Evolutionary conservation across 345 rosid species (phyloP).

Genomic region (Dimocarpus longan): DNA sequence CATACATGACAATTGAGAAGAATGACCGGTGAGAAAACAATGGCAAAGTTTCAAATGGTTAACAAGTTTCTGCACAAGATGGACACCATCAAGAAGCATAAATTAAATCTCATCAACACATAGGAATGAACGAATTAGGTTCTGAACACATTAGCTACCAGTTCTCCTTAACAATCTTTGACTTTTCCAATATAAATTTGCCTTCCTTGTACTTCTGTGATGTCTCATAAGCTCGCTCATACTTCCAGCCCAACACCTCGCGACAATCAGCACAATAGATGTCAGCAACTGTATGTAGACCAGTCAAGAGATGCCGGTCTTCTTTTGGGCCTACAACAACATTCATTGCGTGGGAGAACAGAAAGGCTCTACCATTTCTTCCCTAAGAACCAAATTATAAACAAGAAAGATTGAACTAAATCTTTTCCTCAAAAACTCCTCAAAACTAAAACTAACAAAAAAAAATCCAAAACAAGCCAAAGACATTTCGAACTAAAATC

Average conservation of each 20-base stretch:
- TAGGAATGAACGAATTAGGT: conserved; percentile 3
- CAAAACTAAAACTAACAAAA: not conserved
- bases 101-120: conserved; percentile 6
- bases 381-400: conserved; percentile 52
- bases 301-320: conserved; percentile 72
- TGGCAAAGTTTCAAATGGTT: conserved; percentile 27
- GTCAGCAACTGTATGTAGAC: conserved; percentile 90
- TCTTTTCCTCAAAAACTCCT: conserved; percentile 3
- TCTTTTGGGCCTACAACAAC: conserved; percentile 65
- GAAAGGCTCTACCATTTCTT: conserved; percentile 83
- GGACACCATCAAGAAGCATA: conserved; percentile 15
- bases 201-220: conserved; percentile 90
- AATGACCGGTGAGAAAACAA: conserved; percentile 22
- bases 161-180: conserved; percentile 71
- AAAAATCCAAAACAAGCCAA: not conserved
- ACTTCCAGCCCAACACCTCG: conserved; percentile 85
- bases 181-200: conserved; percentile 82
- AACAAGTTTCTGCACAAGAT: conserved; percentile 29
- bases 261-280: conserved; percentile 68
- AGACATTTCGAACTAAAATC: not conserved
- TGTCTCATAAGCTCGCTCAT: conserved; percentile 70
- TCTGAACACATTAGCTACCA: conserved; percentile 46
- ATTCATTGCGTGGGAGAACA: conserved; percentile 88
- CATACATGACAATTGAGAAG: conserved; percentile 11
- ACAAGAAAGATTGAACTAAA: conserved; percentile 21